These are phyloP conservation scores for Xylariaceae sp. DNA, from an alignment of 2,329 filamentous ascomycete genomes.

Conservation along the genomic window DNA sequence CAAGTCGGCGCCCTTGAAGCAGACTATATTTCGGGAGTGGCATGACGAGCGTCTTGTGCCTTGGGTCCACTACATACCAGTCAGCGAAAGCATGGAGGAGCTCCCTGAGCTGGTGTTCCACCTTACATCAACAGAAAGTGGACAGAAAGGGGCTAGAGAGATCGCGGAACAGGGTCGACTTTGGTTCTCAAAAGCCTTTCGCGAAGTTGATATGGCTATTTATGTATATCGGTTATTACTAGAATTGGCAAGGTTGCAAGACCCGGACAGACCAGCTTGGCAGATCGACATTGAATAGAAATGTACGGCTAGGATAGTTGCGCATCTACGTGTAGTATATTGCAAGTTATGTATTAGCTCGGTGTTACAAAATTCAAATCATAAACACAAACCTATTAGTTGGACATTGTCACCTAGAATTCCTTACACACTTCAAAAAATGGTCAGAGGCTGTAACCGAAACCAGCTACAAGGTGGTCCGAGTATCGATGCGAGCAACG, in stretches of 20 bases:
- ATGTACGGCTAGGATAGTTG: too few species aligned
- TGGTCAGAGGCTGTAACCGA: too few species aligned
- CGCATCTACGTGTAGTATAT: too few species aligned
- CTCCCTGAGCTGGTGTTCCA: constrained; percentile 58
- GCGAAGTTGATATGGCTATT: constrained; percentile 64
- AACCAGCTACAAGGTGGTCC: too few species aligned
- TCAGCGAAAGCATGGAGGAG: constrained; percentile 57
- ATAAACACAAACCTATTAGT: too few species aligned
- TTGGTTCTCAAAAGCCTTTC: constrained; percentile 61
- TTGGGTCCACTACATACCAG: constrained; percentile 64
- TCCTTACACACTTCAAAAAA: too few species aligned
- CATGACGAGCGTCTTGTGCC: constrained; percentile 62
- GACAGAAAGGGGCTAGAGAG: constrained; percentile 53
- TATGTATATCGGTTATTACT: constrained; percentile 68
- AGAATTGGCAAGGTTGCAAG: constrained; percentile 57
- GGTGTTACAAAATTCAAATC: too few species aligned
- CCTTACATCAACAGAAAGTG: constrained; percentile 52
- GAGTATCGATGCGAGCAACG: too few species aligned
- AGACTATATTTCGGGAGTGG: constrained; percentile 62
- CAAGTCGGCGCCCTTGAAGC: constrained; percentile 56
- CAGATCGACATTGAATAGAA: not conserved
- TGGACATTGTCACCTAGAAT: too few species aligned
- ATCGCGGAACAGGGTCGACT: constrained; percentile 61
- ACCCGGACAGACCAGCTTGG: constrained; percentile 38
- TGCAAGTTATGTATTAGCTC: too few species aligned